These are phyloP conservation scores for Quercus engelmannii DNA, from an alignment of 306 rosid species.

Conservation along the genomic window DNA sequence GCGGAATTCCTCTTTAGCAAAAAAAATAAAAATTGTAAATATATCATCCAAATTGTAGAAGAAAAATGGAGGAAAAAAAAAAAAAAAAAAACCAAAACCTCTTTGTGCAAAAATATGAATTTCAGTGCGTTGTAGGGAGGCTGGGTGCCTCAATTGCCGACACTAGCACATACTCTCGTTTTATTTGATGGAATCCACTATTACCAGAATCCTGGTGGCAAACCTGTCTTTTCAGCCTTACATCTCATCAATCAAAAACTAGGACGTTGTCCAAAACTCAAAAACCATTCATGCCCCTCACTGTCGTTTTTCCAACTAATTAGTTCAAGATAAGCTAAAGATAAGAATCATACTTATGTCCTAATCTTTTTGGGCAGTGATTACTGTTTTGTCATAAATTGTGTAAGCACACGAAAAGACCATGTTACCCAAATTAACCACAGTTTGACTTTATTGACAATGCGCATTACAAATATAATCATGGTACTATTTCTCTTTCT, in stretches of 20 bases:
- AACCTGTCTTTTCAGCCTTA: conserved; percentile 16
- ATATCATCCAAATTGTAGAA: no score
- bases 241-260: conserved; percentile 23
- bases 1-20: no score
- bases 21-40: no score
- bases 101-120: no score
- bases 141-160: background rate
- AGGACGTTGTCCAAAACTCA: conserved; percentile 25
- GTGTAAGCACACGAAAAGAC: conserved; percentile 9
- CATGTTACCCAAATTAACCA: conserved; percentile 3
- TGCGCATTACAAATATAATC: conserved; percentile 10
- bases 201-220: conserved; percentile 3
- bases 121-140: no score
- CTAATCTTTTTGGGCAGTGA: conserved; percentile 6
- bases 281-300: background rate
- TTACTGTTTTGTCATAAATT: conserved; percentile 5
- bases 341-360: conserved; percentile 6
- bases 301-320: conserved; percentile 28
- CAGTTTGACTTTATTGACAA: conserved; percentile 1
- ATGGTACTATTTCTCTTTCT: conserved; percentile 11
- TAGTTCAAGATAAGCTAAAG: background rate
- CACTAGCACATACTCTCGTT: background rate
- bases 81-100: no score
- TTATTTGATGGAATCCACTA: background rate
- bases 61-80: no score